Evolutionary conservation across 2,329 filamentous ascomycete genomes (phyloP), one percentile per base, ranked within the genome.

Genomic region (Colletotrichum liaoningense): DNA sequence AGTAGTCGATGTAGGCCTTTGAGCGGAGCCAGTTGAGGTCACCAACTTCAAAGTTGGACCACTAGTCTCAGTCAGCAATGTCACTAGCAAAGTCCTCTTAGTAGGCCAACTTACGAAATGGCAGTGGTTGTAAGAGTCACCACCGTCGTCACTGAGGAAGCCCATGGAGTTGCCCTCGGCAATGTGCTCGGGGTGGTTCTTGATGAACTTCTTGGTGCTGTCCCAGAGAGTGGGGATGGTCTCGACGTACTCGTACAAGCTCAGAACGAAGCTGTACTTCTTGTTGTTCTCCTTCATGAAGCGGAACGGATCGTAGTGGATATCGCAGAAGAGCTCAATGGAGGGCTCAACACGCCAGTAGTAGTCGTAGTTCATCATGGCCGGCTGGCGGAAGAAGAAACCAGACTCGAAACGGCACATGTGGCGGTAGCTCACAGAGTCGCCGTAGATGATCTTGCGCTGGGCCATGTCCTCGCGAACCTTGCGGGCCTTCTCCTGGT

Each of bases 321-420:
- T 90, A 81, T 99, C 97, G 85, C 97, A 99, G 89, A 91, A 98
- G 75, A 99, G 93, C 87, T 98, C 94, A 81, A 99, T 92, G 84
- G 94, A 97, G 78, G 97, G 97, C 88, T 99, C 97, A 16, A 99
- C 97, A 78, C 97, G 94, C 97, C 97, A 99, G 90, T 99, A 99
- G 91, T 95, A 99, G 81, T 99, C 97, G 84, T 97, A 99, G 82
- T 98, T 95, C 83, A 94, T 86, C 94, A 99, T 95, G 77, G 98
- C 86, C 35, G 91, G 90, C 83, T 99, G 97, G 74, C 93, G 95
- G 91, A 98, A 99, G 89, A 99, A 99, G 89, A 99, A 99, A 52
- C 97, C 97, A 8, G 96, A 98, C 85, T 99, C 97, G 82, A 98
- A 99, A 76, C 97, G 94, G 85, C 97, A 99, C 97, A 99, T 99